Evolutionary conservation across 2,329 filamentous ascomycete species (phyloP).

Genomic region (Phyllachora maydis): DNA sequence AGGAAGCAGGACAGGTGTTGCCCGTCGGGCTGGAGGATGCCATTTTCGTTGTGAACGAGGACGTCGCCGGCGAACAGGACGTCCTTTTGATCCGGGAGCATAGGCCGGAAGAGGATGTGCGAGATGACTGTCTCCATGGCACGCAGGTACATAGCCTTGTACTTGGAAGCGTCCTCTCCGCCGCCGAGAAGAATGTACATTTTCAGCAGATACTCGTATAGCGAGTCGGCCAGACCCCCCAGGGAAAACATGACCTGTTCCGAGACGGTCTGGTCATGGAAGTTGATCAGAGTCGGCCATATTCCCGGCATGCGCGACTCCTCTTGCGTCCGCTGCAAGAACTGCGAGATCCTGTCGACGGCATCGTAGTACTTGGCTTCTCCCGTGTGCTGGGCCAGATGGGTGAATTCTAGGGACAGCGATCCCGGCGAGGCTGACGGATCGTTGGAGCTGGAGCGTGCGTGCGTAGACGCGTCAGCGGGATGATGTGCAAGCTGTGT

Average conservation of each 20-base stretch:
- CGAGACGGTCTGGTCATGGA: constrained; percentile 22
- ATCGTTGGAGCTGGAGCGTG: constrained; percentile 8
- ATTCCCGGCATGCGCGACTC: constrained; percentile 52
- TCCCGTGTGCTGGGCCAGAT: constrained; percentile 47
- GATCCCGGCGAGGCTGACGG: constrained; percentile 27
- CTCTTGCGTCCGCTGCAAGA: constrained; percentile 48
- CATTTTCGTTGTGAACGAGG: constrained; percentile 4
- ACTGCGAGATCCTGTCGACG: constrained; percentile 49
- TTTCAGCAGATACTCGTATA: constrained; percentile 33
- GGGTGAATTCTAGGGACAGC: constrained; percentile 49
- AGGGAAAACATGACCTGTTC: constrained; percentile 23
- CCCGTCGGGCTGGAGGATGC: constrained; percentile 10
- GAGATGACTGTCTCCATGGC: constrained; percentile 32
- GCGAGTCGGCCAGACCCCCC: constrained; percentile 30
- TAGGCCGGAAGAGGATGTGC: constrained; percentile 41
- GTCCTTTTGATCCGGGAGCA: constrained; percentile 31
- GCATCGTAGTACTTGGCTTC: constrained; percentile 57
- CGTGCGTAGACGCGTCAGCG: background rate
- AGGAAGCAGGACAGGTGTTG: constrained; percentile 49
- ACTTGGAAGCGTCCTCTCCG: constrained; percentile 20
- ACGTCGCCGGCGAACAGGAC: constrained; percentile 34
- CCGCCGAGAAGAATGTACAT: constrained; percentile 35
- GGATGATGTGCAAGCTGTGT: background rate
- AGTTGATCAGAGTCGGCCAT: constrained; percentile 49
- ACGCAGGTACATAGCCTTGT: constrained; percentile 35